phyloP scores from a whole-genome alignment of 2,329 filamentous ascomycete species.

The Cercospora citrullina region DNA sequence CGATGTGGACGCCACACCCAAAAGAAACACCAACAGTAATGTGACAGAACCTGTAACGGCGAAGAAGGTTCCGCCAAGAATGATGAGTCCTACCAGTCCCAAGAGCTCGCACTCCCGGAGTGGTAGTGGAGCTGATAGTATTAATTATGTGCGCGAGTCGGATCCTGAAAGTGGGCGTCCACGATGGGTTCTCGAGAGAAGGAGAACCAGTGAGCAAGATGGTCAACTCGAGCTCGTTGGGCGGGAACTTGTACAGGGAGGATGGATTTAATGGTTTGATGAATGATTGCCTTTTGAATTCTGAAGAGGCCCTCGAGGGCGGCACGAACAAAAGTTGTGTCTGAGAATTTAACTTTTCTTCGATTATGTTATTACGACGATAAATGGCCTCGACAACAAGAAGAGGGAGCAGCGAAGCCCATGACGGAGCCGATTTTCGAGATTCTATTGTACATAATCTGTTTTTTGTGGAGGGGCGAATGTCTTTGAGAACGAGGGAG shows the following conservation, averaged over 20 bases:
- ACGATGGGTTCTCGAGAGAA: constrained; percentile 69
- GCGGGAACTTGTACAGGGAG: constrained; percentile 63
- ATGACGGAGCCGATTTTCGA: neutral
- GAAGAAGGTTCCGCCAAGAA: constrained; percentile 21
- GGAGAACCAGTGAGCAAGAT: constrained; percentile 61
- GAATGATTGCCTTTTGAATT: neutral
- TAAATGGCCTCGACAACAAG: neutral
- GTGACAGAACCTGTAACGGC: constrained; percentile 25
- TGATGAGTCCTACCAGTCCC: constrained; percentile 15
- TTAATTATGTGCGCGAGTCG: constrained; percentile 65
- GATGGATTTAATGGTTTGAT: constrained; percentile 39
- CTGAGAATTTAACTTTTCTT: neutral
- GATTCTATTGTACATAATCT: neutral
- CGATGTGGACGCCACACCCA: constrained; percentile 29
- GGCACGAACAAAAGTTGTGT: neutral
- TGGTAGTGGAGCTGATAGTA: constrained; percentile 63
- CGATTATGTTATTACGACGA: neutral
- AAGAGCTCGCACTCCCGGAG: constrained; percentile 36
- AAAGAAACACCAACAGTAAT: constrained; percentile 13
- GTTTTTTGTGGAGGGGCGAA: neutral
- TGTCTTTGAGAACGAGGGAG: neutral
- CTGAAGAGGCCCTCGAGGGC: neutral
- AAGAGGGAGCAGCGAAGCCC: neutral
- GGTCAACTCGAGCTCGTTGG: constrained; percentile 67
- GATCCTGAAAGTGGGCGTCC: constrained; percentile 60